phyloP scores from a whole-genome alignment of 805 yeast species.

The Teunomyces pallodes region DNA sequence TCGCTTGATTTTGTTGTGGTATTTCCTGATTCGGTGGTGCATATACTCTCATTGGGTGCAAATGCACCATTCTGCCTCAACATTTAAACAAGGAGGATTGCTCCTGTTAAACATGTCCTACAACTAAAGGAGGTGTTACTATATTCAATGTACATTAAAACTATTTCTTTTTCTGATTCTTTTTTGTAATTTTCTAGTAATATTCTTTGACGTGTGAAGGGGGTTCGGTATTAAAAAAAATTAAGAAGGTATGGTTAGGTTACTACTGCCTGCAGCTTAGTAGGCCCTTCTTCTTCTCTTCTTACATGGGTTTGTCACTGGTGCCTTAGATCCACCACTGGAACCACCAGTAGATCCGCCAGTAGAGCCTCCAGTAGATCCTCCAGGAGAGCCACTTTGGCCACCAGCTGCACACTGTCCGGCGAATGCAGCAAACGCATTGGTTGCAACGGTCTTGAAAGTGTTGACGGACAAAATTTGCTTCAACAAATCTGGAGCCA shows the following conservation, averaged over 20 bases:
- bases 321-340: conserved; percentile 6
- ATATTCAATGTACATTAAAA: neutral
- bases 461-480: conserved; percentile 33
- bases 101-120: neutral
- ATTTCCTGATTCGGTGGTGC: conserved; percentile 3
- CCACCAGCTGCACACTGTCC: conserved; percentile 23
- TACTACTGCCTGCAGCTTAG: conserved; percentile 11
- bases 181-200: neutral
- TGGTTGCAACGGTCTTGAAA: conserved; percentile 31
- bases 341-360: conserved; percentile 9
- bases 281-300: conserved; percentile 32
- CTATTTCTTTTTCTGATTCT: neutral
- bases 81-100: neutral
- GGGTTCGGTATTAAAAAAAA: neutral
- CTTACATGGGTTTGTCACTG: conserved; percentile 21
- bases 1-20: neutral
- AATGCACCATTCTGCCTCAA: neutral
- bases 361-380: conserved; percentile 4
- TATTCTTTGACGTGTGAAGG: neutral
- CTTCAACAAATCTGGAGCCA: conserved; percentile 31
- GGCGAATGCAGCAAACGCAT: conserved; percentile 38
- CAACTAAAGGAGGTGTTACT: neutral
- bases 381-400: neutral
- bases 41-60: neutral
- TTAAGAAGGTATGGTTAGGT: neutral